These are phyloP conservation scores for Lepiota venenata DNA, from an alignment of 768 basidiomycete genomes.

Conservation along the genomic window DNA sequence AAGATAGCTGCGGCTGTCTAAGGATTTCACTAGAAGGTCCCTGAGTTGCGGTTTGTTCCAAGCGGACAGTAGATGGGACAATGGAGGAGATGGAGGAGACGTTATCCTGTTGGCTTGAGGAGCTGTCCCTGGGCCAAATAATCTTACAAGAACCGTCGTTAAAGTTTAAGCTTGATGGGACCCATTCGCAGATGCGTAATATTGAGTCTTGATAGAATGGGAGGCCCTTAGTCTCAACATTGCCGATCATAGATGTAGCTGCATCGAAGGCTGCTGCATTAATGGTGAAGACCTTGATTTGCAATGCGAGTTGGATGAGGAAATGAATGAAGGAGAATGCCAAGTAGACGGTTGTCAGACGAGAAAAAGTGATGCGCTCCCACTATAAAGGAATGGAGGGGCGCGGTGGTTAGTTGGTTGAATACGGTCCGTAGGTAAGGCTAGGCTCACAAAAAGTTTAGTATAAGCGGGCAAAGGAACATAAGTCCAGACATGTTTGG, in stretches of 20 bases:
- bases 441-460: constrained; percentile 44
- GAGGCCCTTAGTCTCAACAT: constrained; percentile 45
- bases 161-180: constrained; percentile 40
- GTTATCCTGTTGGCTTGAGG: not conserved
- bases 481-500: constrained; percentile 28
- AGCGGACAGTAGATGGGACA: not conserved
- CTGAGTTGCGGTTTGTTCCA: not conserved
- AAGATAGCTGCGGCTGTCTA: constrained; percentile 3
- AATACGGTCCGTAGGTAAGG: not conserved
- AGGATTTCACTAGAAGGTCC: not conserved
- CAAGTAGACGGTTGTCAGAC: constrained; percentile 63
- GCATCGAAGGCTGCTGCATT: constrained; percentile 57
- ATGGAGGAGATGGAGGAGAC: not conserved
- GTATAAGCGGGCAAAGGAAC: constrained; percentile 22
- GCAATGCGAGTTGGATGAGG: constrained; percentile 62
- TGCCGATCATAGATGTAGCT: constrained; percentile 44
- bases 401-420: not conserved
- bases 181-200: constrained; percentile 55
- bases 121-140: constrained; percentile 44
- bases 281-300: constrained; percentile 61
- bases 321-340: constrained; percentile 65
- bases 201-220: constrained; percentile 45
- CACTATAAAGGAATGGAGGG: constrained; percentile 38
- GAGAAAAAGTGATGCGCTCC: constrained; percentile 67
- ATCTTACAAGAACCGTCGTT: constrained; percentile 41